Evolutionary conservation across 2,329 filamentous ascomycete genomes (phyloP).

Genomic region (Cladosporium sphaerospermum): DNA sequence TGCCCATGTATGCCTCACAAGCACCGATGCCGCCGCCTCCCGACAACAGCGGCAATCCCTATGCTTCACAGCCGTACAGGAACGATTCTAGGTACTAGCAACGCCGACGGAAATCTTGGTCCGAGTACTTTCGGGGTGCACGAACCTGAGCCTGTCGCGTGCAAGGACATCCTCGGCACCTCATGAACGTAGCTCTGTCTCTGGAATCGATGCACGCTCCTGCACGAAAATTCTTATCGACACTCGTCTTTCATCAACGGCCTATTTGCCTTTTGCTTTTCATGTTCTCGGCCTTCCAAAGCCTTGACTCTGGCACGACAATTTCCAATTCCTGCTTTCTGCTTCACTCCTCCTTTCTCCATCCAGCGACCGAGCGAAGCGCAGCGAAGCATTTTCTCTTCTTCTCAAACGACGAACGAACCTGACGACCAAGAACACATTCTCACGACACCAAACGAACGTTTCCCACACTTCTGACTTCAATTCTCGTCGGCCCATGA

Average conservation of each 20-base stretch:
- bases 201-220: not conserved
- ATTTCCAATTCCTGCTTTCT: not conserved
- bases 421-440: not conserved
- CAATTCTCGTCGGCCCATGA: too few relatives aligned
- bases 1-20: not conserved
- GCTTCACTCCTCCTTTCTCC: not conserved
- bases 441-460: not conserved
- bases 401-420: not conserved
- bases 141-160: not conserved
- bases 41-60: constrained; percentile 31
- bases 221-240: too few relatives aligned
- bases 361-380: not conserved
- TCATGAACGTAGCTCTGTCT: not conserved
- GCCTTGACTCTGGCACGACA: not conserved
- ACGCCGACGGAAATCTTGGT: constrained; percentile 2
- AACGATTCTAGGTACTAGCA: constrained; percentile 8
- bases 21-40: constrained; percentile 13
- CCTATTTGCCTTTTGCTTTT: not conserved
- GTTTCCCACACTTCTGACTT: not conserved
- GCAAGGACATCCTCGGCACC: not conserved
- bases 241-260: not conserved
- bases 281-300: not conserved
- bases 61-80: constrained; percentile 18
- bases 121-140: not conserved
- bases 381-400: not conserved